A percentile compares a stretch with the other conserved stretches of the same genome.
These are phyloP conservation scores for Russula emetica DNA, from an alignment of 768 basidiomycete species.

Conservation along the genomic window DNA sequence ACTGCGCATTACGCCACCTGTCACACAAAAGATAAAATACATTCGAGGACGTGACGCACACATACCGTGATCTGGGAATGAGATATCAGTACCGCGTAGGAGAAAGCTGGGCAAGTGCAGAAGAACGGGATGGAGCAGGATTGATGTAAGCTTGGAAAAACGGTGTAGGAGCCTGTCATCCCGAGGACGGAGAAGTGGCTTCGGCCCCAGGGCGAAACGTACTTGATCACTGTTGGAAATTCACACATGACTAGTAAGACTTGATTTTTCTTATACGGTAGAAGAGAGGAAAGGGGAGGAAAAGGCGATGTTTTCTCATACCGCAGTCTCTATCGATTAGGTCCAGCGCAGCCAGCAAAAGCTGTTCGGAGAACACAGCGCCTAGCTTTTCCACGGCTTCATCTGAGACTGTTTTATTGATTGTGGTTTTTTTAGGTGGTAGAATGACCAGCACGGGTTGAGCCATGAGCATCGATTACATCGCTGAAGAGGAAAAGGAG, in stretches of 20 bases:
- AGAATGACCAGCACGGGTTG: background rate
- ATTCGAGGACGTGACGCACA: background rate
- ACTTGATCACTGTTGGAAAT: conserved; percentile 56
- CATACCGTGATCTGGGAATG: conserved; percentile 62
- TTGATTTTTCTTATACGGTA: background rate
- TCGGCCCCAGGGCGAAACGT: conserved; percentile 53
- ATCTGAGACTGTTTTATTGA: conserved; percentile 40
- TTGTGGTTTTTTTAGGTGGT: background rate
- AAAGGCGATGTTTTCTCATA: conserved; percentile 32
- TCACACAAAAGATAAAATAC: background rate
- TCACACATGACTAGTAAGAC: background rate
- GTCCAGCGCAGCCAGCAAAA: conserved; percentile 68
- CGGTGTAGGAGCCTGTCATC: conserved; percentile 56
- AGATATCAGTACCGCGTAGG: conserved; percentile 55
- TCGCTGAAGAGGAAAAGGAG: background rate
- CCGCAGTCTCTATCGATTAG: conserved; percentile 70
- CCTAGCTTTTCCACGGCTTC: conserved; percentile 53
- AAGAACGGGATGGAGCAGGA: conserved; percentile 43
- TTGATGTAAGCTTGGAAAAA: conserved; percentile 46
- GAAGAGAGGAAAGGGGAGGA: background rate
- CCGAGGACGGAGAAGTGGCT: conserved; percentile 65
- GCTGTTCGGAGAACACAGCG: conserved; percentile 55
- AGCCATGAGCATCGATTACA: background rate
- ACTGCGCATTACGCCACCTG: conserved; percentile 40
- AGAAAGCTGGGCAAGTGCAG: conserved; percentile 74